Evolutionary conservation across 345 rosid species (phyloP).

Genomic region (Heritiera fomes): DNA sequence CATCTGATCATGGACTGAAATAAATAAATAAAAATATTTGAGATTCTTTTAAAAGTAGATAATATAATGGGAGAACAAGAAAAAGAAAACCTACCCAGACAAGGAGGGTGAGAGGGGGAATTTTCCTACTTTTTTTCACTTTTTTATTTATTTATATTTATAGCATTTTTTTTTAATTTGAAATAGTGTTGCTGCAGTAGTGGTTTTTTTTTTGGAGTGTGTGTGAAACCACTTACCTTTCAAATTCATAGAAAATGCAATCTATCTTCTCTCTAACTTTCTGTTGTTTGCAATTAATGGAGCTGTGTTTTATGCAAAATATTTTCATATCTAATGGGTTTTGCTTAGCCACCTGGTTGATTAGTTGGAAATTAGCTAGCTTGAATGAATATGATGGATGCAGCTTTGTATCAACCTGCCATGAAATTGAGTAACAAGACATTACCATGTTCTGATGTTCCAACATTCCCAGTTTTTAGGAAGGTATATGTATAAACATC

Average conservation of each 20-base stretch:
- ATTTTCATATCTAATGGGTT: no score
- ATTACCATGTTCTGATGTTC: no score
- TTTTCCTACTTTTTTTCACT: not conserved
- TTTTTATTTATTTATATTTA: not conserved
- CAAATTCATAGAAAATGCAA: not conserved
- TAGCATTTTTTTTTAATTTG: not conserved
- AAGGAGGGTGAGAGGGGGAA: not conserved
- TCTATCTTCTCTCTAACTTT: not conserved
- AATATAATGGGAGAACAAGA: not conserved
- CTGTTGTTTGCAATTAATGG: not conserved
- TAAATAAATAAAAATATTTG: not conserved
- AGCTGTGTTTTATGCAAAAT: no score
- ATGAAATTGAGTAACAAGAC: no score
- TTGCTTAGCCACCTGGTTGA: no score
- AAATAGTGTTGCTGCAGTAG: no score
- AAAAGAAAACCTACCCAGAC: not conserved
- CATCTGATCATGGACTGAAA: not conserved
- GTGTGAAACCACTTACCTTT: not conserved
- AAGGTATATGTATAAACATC: no score
- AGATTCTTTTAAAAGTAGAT: not conserved
- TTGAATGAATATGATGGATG: no score
- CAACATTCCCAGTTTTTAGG: no score
- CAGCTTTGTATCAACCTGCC: no score
- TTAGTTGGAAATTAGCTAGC: no score
- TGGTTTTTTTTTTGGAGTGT: not conserved